Evolutionary conservation across 441 rosid genomes (phyloP).

Genomic region (Corymbia calophylla): DNA sequence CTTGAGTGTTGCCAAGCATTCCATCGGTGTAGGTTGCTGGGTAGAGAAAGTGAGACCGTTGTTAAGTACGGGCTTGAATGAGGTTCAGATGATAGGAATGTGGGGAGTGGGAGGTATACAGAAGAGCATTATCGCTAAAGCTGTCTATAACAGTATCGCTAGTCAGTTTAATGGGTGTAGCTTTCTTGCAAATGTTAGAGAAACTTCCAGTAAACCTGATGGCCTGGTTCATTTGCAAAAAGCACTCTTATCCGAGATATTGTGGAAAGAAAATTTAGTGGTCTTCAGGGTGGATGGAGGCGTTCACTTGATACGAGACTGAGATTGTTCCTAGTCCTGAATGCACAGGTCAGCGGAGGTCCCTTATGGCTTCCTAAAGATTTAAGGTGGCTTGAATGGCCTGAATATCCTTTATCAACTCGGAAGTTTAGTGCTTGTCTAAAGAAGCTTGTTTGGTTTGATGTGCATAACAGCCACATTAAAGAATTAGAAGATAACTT

Average conservation of each 20-base stretch:
- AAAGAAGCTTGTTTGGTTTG: not conserved
- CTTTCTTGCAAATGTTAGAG: not conserved
- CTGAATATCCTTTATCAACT: not conserved
- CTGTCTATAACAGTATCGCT: rapidly evolving
- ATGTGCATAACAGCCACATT: not conserved
- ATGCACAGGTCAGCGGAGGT: too few species aligned
- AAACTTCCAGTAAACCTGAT: not conserved
- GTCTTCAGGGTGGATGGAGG: not conserved
- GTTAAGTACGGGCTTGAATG: not conserved
- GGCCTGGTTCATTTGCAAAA: not conserved
- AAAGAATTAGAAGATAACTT: not conserved
- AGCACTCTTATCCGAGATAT: rapidly evolving
- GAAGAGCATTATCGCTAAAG: not conserved
- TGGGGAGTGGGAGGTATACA: not conserved
- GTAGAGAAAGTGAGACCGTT: not conserved
- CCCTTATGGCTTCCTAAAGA: not conserved
- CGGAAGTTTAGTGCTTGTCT: not conserved
- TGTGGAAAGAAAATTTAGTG: not conserved
- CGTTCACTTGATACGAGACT: not conserved
- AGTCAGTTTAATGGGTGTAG: not conserved
- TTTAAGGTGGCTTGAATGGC: not conserved
- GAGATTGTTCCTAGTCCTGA: too few species aligned
- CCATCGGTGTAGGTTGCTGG: not conserved
- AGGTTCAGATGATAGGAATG: not conserved
- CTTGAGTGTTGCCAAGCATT: not conserved